Conservation (phyloP, 345 rosid species). For the Populus euphratica region DNA sequence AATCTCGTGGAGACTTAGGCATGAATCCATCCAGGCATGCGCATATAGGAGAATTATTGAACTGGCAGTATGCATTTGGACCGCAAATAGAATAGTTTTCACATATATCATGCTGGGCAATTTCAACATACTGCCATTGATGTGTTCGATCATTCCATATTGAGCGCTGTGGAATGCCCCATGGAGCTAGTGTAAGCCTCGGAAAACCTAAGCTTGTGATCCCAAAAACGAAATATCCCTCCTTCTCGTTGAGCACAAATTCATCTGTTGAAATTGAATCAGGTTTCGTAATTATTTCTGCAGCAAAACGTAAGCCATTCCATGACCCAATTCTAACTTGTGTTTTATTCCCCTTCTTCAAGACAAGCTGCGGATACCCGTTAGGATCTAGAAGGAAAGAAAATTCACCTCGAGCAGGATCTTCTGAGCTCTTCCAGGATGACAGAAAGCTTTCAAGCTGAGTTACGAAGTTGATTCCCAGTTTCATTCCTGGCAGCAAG, state of each 20-base stretch:
- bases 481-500: not conserved
- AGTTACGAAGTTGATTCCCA: not conserved
- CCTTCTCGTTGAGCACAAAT: not conserved
- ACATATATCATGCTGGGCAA: not conserved
- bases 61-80: not conserved
- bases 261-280: not conserved
- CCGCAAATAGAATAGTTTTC: not conserved
- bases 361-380: not conserved
- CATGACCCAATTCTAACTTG: not conserved
- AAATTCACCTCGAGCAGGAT: not conserved
- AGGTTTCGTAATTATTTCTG: not conserved
- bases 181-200: not conserved
- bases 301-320: not conserved
- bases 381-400: not conserved
- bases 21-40: not conserved
- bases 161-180: not conserved
- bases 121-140: not conserved
- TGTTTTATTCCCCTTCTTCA: not conserved
- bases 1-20: not conserved
- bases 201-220: not conserved
- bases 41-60: not conserved
- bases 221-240: not conserved
- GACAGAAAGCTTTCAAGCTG: not conserved
- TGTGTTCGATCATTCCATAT: not conserved
- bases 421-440: not conserved